Base-by-base conservation (phyloP, 257 asterid species). In the Ajuga chamaepitys region DNA sequence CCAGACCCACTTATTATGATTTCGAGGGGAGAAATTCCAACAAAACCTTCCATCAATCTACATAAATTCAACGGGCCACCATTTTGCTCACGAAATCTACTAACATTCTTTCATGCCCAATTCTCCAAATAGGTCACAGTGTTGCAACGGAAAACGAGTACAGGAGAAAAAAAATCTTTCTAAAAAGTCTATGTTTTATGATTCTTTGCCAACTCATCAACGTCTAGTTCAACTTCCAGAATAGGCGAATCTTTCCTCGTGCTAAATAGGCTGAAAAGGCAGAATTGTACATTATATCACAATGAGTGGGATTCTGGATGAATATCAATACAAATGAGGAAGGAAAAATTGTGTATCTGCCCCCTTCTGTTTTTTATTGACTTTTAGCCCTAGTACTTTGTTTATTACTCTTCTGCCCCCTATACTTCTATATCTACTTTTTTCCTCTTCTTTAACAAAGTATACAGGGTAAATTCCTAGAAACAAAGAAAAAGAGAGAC, bases 211-310 rank as follows among this genome's bases (percentile, higher is more conserved):
- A 91, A 80, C 74, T 86, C 96, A 24, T 88, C 94, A 8, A 91
- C 86, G 63, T 91, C 98, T 48, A 88, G 84, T 79, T 91, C 98
- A 21, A 88, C 84, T 82, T 83, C 89, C 28, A 91, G 76, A 69
- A 91, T 75, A 13, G 93, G 75, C 5, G 88, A 75, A 76, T 91
- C 98, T 71, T 58, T 44, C 55, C 9, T 47, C 34, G 74, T 24
- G 80, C 98, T 77, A 40, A 62, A 44, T 4, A 63, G 54, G 65
- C 98, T 91, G 88, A 40, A 42, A 62, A 56, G 34, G 74, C 45
- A 40, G 62, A 40, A 63, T n/a, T 9, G 37, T 30, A 5, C 37
- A 30, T 30, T 30, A 30, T 30, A 30, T 30, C 37, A 30, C 37
- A 30, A n/a, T n/a, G n/a, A n/a, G n/a, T n/a, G n/a, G 37, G 7